phyloP scores from a whole-genome alignment of 2,329 filamentous ascomycete species.

The Phoma sp. region DNA sequence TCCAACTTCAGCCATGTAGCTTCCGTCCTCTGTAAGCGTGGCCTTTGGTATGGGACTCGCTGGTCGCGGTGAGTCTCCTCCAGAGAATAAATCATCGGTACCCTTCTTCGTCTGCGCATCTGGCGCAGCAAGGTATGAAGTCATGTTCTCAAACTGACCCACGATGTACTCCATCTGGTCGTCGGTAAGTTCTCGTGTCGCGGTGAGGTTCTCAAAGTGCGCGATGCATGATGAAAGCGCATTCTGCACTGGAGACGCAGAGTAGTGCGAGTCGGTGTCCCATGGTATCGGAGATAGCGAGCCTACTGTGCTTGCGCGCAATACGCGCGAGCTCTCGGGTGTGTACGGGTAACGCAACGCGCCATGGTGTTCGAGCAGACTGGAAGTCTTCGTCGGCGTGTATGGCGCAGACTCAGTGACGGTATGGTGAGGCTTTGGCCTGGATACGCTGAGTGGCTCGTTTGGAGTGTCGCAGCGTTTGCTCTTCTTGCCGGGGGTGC shows the following conservation, averaged over 20 bases:
- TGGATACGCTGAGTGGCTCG: slow-evolving; percentile 16
- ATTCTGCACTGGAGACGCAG: slow-evolving; percentile 38
- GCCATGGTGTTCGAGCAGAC: slow-evolving; percentile 20
- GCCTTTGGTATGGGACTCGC: slow-evolving; percentile 3
- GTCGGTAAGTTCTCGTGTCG: slow-evolving; percentile 39
- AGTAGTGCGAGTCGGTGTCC: slow-evolving; percentile 28
- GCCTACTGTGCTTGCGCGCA: slow-evolving; percentile 23
- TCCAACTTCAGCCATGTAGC: slow-evolving; percentile 37
- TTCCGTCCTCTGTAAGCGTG: slow-evolving; percentile 12
- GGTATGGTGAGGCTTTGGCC: slow-evolving; percentile 25
- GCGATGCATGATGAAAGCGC: slow-evolving; percentile 42
- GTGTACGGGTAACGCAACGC: slow-evolving; percentile 43
- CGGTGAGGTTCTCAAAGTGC: slow-evolving; percentile 42
- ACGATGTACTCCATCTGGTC: slow-evolving; percentile 47
- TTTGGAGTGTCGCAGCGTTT: slow-evolving; percentile 22
- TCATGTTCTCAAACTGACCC: slow-evolving; percentile 43
- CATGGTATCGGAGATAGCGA: slow-evolving; percentile 35
- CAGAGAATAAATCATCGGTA: slow-evolving; percentile 33
- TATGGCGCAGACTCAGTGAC: slow-evolving; percentile 30
- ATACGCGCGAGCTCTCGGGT: slow-evolving; percentile 38
- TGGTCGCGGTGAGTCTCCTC: slow-evolving; percentile 6
- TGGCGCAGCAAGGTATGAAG: slow-evolving; percentile 37
- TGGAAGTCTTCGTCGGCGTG: slow-evolving; percentile 31
- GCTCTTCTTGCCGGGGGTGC: slow-evolving; percentile 8
- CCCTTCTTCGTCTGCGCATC: slow-evolving; percentile 30